Evolutionary conservation across 2,329 filamentous ascomycete species (phyloP).

Genomic region (Calycina marina): DNA sequence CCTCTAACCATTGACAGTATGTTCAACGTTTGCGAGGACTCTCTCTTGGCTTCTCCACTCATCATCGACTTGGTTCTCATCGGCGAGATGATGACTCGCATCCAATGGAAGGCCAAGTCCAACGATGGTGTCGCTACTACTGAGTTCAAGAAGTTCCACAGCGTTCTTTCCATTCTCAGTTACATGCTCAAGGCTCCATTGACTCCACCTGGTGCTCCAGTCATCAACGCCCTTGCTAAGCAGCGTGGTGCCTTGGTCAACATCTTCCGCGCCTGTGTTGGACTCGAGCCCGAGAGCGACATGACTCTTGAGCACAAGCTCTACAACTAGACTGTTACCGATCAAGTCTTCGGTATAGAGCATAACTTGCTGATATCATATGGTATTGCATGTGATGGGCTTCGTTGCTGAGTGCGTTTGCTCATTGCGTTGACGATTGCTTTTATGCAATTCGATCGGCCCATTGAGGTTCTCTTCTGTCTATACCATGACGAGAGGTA

Average conservation of each 20-base stretch:
- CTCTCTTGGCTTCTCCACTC: constrained; percentile 82
- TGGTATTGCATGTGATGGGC: not conserved
- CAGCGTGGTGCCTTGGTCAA: constrained; percentile 90
- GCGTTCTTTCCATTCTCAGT: constrained; percentile 88
- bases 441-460: no score
- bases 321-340: constrained; percentile 27
- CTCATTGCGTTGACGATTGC: constrained; percentile 2
- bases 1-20: constrained; percentile 36
- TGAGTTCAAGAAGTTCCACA: constrained; percentile 90
- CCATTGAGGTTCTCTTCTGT: no score
- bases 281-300: constrained; percentile 91
- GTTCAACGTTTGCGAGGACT: constrained; percentile 99
- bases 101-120: constrained; percentile 66
- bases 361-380: not conserved
- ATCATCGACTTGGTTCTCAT: constrained; percentile 94
- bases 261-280: constrained; percentile 96
- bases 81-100: constrained; percentile 96
- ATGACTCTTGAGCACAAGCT: constrained; percentile 99
- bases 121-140: constrained; percentile 35
- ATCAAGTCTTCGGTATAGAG: constrained; percentile 41
- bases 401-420: constrained; percentile 1
- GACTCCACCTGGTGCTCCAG: constrained; percentile 86
- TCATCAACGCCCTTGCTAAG: constrained; percentile 91
- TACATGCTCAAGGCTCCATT: constrained; percentile 98
- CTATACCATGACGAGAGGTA: constrained; percentile 20